A percentile compares a stretch with the other conserved stretches of the same genome.
phyloP scores from a whole-genome alignment of 495 filamentous ascomycete genomes.

The Terfezia claveryi region DNA sequence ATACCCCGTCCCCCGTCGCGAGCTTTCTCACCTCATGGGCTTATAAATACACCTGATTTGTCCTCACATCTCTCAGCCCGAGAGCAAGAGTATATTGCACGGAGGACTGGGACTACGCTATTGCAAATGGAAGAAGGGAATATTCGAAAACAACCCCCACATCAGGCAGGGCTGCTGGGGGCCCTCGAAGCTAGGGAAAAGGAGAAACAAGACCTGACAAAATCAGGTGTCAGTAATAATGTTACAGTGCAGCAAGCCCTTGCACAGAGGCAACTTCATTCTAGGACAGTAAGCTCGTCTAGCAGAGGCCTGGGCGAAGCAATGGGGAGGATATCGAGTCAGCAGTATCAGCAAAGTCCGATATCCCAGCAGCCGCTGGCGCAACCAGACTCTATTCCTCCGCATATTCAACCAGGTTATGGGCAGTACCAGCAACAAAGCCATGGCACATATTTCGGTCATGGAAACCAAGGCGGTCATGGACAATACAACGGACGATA shows the following conservation, averaged over 20 bases:
- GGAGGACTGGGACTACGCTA: conserved; percentile 61
- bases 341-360: conserved; percentile 4
- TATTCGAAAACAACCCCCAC: conserved; percentile 27
- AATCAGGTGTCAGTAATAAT: conserved; percentile 17
- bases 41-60: conserved; percentile 25
- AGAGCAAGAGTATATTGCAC: conserved; percentile 83
- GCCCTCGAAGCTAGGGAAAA: conserved; percentile 56
- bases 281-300: conserved; percentile 14
- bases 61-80: conserved; percentile 63
- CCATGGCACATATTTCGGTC: neutral
- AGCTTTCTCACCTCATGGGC: conserved; percentile 17
- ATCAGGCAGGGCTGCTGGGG: conserved; percentile 42
- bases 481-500: neutral
- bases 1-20: conserved; percentile 32
- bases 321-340: conserved; percentile 3
- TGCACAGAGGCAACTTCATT: conserved; percentile 43
- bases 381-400: too few species aligned
- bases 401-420: too few species aligned
- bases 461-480: neutral
- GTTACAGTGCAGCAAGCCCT: conserved; percentile 57
- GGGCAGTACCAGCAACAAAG: neutral
- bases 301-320: conserved; percentile 9
- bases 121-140: conserved; percentile 39
- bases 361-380: neutral
- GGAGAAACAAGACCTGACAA: conserved; percentile 41